phyloP scores from a whole-genome alignment of 495 filamentous ascomycete species.

The Trichoderma asperelloides region DNA sequence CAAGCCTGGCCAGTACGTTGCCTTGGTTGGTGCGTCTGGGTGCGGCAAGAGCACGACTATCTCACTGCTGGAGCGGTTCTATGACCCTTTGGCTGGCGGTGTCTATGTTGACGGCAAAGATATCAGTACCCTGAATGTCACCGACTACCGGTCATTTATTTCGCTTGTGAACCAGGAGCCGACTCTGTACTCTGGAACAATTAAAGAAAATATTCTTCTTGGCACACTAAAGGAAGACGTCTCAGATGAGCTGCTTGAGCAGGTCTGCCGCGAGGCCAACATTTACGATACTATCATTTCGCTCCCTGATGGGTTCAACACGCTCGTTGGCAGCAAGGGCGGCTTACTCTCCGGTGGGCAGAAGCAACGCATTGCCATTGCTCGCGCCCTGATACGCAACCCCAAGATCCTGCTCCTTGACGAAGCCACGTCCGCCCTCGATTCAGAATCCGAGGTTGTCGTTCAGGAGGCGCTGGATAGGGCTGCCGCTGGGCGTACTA shows the following conservation, averaged over 20 bases:
- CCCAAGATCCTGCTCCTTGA: constrained; percentile 60
- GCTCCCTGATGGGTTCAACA: constrained; percentile 60
- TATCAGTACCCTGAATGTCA: constrained; percentile 29
- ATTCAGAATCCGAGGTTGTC: constrained; percentile 74
- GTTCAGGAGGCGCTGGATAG: constrained; percentile 73
- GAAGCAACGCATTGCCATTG: constrained; percentile 72
- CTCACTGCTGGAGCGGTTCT: constrained; percentile 74
- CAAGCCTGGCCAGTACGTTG: constrained; percentile 63
- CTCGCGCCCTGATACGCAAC: constrained; percentile 62
- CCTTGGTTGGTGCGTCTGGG: constrained; percentile 72
- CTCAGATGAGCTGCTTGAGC: constrained; percentile 59
- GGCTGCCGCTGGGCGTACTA: constrained; percentile 65
- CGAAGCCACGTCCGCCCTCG: constrained; percentile 74
- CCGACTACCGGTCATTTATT: constrained; percentile 1
- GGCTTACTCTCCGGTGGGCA: constrained; percentile 74
- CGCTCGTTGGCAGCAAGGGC: constrained; percentile 68
- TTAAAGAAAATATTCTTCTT: constrained; percentile 38
- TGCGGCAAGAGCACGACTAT: constrained; percentile 84
- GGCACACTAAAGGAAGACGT: constrained; percentile 53
- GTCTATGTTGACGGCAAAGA: constrained; percentile 68
- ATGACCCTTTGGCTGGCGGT: constrained; percentile 64
- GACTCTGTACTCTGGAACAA: constrained; percentile 3
- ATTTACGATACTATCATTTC: constrained; percentile 80
- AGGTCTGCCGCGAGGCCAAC: constrained; percentile 79
- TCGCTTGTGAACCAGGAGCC: constrained; percentile 9